These are phyloP conservation scores for Hericium alpestre DNA, from an alignment of 768 basidiomycete genomes.

Conservation along the genomic window DNA sequence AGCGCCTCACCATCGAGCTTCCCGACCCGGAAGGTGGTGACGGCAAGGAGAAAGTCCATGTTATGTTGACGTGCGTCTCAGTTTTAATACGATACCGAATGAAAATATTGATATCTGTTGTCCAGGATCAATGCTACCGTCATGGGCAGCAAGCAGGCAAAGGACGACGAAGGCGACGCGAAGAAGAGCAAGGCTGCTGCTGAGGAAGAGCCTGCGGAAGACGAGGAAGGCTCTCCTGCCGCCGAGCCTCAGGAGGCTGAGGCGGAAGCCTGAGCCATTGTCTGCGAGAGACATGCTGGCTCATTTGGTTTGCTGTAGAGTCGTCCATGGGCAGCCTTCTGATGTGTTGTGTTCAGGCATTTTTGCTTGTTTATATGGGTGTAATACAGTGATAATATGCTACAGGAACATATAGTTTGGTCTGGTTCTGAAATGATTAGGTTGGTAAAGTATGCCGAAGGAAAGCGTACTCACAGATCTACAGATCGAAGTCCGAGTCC, in stretches of 20 bases:
- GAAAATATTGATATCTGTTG: background rate
- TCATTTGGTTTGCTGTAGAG: too few species aligned
- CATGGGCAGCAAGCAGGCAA: slow-evolving; percentile 52
- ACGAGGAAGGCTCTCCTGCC: background rate
- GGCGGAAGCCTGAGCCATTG: background rate
- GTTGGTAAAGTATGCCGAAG: too few species aligned
- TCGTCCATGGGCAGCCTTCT: too few species aligned
- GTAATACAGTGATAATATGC: too few species aligned
- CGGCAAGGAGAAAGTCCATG: slow-evolving; percentile 56
- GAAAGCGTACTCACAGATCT: background rate
- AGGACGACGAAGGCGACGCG: slow-evolving; percentile 24
- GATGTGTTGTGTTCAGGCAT: too few species aligned
- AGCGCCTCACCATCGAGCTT: slow-evolving; percentile 56
- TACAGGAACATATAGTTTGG: too few species aligned
- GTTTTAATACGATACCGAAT: background rate
- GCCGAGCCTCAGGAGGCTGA: background rate
- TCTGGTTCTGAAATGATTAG: too few species aligned
- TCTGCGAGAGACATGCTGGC: too few species aligned
- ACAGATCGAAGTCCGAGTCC: slow-evolving; percentile 65
- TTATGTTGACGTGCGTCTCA: slow-evolving; percentile 59
- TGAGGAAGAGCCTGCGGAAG: slow-evolving; percentile 16
- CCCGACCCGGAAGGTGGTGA: slow-evolving; percentile 35
- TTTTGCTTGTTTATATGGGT: too few species aligned
- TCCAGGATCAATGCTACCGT: slow-evolving; percentile 72
- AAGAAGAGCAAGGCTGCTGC: slow-evolving; percentile 20